A percentile compares a stretch with the other conserved stretches of the same genome.
These are phyloP conservation scores for Metarhizium guizhouense DNA, from an alignment of 2,329 filamentous ascomycete genomes.

Conservation along the genomic window DNA sequence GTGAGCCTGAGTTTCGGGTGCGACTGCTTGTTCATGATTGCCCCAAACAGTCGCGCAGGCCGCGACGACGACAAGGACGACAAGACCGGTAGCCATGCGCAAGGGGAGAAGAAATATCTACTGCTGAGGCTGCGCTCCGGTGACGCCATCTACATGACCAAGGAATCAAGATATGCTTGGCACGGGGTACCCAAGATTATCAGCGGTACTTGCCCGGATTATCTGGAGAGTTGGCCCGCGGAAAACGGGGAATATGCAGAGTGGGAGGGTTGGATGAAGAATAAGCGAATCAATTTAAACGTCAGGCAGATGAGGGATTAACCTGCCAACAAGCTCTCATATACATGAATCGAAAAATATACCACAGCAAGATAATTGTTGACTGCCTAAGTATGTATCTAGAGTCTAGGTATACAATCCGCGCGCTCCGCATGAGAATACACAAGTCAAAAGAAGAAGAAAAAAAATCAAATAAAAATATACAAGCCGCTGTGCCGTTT, in stretches of 20 bases:
- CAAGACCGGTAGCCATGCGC: background rate
- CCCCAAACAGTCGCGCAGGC: slow-evolving; percentile 34
- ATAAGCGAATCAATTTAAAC: slow-evolving; percentile 86
- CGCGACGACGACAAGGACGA: no score
- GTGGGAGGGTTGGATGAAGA: slow-evolving; percentile 82
- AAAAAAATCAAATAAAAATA: background rate
- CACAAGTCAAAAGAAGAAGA: background rate
- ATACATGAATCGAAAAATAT: no score
- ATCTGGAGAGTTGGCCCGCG: slow-evolving; percentile 67
- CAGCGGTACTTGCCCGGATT: slow-evolving; percentile 66
- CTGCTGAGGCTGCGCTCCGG: slow-evolving; percentile 68
- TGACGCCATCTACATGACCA: slow-evolving; percentile 84
- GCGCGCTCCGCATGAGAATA: background rate
- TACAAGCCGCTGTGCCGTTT: slow-evolving; percentile 1
- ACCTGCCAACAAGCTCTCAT: background rate
- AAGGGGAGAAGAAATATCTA: slow-evolving; percentile 38
- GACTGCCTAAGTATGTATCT: background rate
- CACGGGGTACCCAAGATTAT: slow-evolving; percentile 89
- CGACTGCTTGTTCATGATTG: slow-evolving; percentile 80
- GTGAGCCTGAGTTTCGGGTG: slow-evolving; percentile 86
- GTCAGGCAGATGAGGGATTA: slow-evolving; percentile 74
- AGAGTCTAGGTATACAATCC: background rate
- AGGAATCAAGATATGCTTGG: slow-evolving; percentile 79
- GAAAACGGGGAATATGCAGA: slow-evolving; percentile 44
- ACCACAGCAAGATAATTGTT: no score